Percentiles rank a stretch among this genome's conserved stretches.
Evolutionary conservation across 805 yeast species (phyloP).

Genomic region (Kluyveromyces wickerhamii): DNA sequence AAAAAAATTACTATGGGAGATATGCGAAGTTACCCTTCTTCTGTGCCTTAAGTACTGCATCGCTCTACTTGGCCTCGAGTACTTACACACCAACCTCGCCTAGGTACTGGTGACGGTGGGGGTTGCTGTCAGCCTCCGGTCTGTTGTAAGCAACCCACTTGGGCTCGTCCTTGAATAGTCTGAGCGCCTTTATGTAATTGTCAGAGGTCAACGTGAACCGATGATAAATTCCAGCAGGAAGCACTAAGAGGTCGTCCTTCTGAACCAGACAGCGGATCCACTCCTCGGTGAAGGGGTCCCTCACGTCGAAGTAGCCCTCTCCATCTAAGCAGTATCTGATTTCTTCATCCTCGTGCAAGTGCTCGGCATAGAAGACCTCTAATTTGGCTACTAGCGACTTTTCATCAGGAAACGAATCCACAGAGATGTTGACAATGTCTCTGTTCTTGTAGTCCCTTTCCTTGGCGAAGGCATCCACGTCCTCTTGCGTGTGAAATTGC

Average conservation of each 20-base stretch:
- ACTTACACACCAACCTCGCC: conserved; percentile 8
- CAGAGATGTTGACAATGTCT: conserved; percentile 58
- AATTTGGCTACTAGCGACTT: conserved; percentile 55
- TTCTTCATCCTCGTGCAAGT: conserved; percentile 95
- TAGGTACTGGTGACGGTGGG: conserved; percentile 40
- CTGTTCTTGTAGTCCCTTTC: conserved; percentile 73
- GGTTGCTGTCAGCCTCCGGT: conserved; percentile 43
- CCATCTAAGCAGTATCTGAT: conserved; percentile 87
- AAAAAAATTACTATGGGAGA: no score
- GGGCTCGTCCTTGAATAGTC: conserved; percentile 90
- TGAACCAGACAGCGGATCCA: conserved; percentile 74
- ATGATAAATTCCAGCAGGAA: conserved; percentile 93
- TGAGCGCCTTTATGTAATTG: conserved; percentile 63
- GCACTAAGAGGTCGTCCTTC: conserved; percentile 56
- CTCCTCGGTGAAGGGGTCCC: conserved; percentile 42
- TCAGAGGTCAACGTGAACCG: conserved; percentile 69
- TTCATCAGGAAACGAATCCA: conserved; percentile 54
- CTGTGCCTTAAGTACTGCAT: no score
- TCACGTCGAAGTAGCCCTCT: conserved; percentile 84
- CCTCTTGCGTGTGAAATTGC: conserved; percentile 39
- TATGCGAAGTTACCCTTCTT: no score
- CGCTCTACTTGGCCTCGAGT: no score
- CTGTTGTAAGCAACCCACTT: conserved; percentile 88
- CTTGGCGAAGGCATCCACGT: conserved; percentile 58
- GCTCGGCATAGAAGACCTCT: conserved; percentile 69